Base-by-base conservation (phyloP, 2,329 filamentous ascomycete species). In the Alternaria solani region DNA sequence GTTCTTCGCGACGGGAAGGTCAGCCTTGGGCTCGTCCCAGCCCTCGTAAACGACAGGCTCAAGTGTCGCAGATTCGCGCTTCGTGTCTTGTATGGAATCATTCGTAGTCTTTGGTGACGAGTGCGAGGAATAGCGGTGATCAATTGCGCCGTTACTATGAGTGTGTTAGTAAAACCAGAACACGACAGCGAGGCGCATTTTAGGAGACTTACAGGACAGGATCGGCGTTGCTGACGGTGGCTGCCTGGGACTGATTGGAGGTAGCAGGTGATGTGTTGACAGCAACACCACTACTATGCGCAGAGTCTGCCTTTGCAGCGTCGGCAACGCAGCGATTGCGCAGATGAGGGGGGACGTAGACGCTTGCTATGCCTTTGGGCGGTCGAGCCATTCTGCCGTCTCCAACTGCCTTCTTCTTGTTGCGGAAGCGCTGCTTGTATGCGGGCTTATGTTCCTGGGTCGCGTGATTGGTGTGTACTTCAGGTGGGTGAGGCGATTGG, bases 301-400 rank as follows among this genome's bases (percentile, higher is more conserved):
- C 57, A 18, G 58, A 41, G 38, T 65, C 48, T 42, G n/a, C n/a
- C 39, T 57, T 63, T 7, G 44, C 25, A 12, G 18, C 36, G 18
- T 47, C 44, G 48, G 39, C 46, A 30, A 52, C 28, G 44, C 23
- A 32, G 34, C 36, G 54, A 51, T 66, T 69, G 49, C 71, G 73
- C 39, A 71, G 6, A 47, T 75, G 73, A 9, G 71, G 71, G 14
- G 73, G 70, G 18, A 74, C 25, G n/a, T 62, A 73, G 2, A 49
- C 62, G 28, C 57, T 53, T 7, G 48, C 63, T 30, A 53, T 53
- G 16, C 51, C 49, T 7, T 58, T 28, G 8, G 49, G 52, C 9
- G 38, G 28, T 4, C 9, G 12, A 39, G 42, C 32, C 66, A 67
- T 70, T 30, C 53, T 54, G 36, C 26, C 16, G 28, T 51, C 30